Conservation (phyloP, 495 filamentous ascomycete genomes). For the Sporormia fimetaria region DNA sequence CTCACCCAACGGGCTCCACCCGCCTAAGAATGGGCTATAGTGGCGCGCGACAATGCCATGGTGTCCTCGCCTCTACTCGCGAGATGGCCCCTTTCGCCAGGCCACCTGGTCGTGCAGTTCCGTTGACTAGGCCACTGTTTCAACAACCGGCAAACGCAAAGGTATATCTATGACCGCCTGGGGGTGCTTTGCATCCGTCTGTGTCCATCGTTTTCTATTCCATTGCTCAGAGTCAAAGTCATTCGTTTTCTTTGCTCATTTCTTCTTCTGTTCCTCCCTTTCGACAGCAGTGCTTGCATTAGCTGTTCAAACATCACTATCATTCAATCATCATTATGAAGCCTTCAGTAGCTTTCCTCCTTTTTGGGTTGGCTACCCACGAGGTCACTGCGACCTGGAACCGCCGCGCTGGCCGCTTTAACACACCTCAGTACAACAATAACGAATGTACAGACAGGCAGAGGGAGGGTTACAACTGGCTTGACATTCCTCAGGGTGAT, state of each 20-base stretch:
- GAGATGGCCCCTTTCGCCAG: constrained; percentile 7
- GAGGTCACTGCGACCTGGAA: constrained; percentile 53
- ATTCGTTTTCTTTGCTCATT: constrained; percentile 25
- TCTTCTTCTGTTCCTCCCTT: constrained; percentile 12
- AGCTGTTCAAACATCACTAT: constrained; percentile 21
- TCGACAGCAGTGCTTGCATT: constrained; percentile 10
- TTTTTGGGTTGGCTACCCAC: constrained; percentile 48
- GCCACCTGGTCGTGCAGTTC: constrained; percentile 1
- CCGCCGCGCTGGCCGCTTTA: constrained; percentile 45
- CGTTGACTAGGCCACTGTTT: constrained; percentile 11
- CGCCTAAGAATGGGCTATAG: constrained; percentile 2
- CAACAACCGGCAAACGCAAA: background rate
- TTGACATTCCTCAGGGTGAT: constrained; percentile 47
- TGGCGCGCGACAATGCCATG: constrained; percentile 24
- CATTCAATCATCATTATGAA: constrained; percentile 24
- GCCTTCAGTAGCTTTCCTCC: constrained; percentile 33
- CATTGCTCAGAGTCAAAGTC: constrained; percentile 20
- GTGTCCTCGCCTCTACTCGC: constrained; percentile 2
- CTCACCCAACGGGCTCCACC: background rate
- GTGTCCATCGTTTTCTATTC: constrained; percentile 2
- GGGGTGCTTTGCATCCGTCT: background rate
- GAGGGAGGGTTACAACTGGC: constrained; percentile 59
- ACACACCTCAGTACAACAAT: constrained; percentile 59
- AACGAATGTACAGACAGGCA: constrained; percentile 64
- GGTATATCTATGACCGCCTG: constrained; percentile 17